phyloP scores from a whole-genome alignment of 1,139 yeast species.

The Arxiozyma heterogenica region DNA sequence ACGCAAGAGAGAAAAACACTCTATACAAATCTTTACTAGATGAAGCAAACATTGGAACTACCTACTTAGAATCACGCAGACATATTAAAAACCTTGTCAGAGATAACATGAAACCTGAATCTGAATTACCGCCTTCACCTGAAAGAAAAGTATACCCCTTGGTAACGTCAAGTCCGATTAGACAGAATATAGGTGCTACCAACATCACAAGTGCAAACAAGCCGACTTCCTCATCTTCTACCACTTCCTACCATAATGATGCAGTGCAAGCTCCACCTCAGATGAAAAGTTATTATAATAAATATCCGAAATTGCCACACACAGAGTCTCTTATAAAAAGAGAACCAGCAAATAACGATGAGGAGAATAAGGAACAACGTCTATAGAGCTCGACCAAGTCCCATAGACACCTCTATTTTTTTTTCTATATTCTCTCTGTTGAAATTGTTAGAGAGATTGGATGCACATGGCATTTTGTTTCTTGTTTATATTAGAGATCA shows the following conservation, averaged over 20 bases:
- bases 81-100: slow-evolving; percentile 26
- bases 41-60: slow-evolving; percentile 29
- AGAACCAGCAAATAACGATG: background rate
- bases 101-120: slow-evolving; percentile 22
- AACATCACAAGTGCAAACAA: background rate
- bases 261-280: slow-evolving; percentile 5
- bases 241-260: background rate
- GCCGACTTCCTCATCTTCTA: background rate
- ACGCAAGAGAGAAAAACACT: slow-evolving; percentile 26
- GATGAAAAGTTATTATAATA: slow-evolving; percentile 19
- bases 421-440: background rate
- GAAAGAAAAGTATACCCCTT: slow-evolving; percentile 26
- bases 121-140: slow-evolving; percentile 29
- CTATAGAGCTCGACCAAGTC: too few species aligned
- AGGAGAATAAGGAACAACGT: slow-evolving; percentile 6
- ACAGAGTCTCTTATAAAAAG: slow-evolving; percentile 19
- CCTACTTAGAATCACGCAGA: slow-evolving; percentile 28
- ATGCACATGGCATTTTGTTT: too few species aligned
- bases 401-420: background rate
- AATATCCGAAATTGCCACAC: slow-evolving; percentile 28
- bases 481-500: background rate
- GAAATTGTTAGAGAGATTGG: background rate
- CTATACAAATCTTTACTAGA: slow-evolving; percentile 25
- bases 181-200: slow-evolving; percentile 9
- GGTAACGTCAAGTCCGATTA: slow-evolving; percentile 30